Conservation (phyloP, 495 filamentous ascomycete genomes). For the Jackrogersella minutella region DNA sequence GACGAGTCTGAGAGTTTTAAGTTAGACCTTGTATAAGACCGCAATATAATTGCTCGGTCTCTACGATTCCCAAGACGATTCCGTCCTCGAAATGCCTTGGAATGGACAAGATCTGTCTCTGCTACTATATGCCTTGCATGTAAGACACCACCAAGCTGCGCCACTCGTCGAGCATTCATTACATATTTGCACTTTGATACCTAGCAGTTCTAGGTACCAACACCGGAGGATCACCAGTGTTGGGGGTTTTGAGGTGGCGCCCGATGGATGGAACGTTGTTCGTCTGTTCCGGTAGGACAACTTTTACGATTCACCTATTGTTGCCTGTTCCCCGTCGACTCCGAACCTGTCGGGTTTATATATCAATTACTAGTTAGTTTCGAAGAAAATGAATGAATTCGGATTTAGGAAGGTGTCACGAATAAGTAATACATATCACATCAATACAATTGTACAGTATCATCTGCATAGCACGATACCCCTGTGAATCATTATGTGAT, state of each 20-base stretch:
- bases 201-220: no score
- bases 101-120: neutral
- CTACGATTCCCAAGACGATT: neutral
- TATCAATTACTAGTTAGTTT: no score
- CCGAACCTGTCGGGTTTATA: no score
- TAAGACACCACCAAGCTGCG: neutral
- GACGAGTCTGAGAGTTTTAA: no score
- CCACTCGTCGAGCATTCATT: neutral
- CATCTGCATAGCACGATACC: no score
- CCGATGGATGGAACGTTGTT: constrained; percentile 7
- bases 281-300: neutral
- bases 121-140: no score
- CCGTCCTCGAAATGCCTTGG: neutral
- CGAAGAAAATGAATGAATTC: neutral
- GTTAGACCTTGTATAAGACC: no score
- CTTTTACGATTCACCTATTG: neutral
- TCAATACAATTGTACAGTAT: no score
- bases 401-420: constrained; percentile 10
- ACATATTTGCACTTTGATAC: no score
- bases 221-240: no score
- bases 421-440: neutral
- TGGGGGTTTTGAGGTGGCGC: neutral
- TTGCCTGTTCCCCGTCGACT: neutral
- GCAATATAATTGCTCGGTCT: neutral
- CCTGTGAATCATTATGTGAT: no score